Conservation (phyloP, 2,329 filamentous ascomycete genomes). For the Gyromitra esculenta region DNA sequence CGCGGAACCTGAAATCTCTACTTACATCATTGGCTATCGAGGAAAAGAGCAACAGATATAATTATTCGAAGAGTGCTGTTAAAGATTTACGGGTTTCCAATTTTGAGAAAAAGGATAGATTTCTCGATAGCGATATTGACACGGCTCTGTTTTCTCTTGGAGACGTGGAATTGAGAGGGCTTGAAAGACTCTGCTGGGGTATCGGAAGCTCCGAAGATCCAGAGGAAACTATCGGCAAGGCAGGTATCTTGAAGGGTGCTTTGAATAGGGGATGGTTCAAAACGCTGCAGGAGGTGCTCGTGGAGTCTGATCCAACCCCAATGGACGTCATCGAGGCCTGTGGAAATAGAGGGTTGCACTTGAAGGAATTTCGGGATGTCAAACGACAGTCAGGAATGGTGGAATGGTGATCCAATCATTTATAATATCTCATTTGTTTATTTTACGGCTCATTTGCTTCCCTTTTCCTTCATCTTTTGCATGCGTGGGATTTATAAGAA, state of each 20-base stretch:
- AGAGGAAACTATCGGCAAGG: constrained; percentile 42
- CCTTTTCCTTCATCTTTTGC: background rate
- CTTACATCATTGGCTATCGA: constrained; percentile 38
- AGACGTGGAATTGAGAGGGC: constrained; percentile 37
- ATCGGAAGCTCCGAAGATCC: constrained; percentile 35
- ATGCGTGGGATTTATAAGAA: constrained; percentile 3
- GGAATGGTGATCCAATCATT: constrained; percentile 44
- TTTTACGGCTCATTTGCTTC: constrained; percentile 18
- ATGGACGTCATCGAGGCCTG: constrained; percentile 39
- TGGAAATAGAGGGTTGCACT: constrained; percentile 15
- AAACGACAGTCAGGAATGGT: constrained; percentile 49
- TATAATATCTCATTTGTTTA: constrained; percentile 29
- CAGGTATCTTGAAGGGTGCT: constrained; percentile 40
- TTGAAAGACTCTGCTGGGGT: constrained; percentile 49
- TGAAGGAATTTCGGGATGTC: constrained; percentile 38
- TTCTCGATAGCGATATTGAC: constrained; percentile 35
- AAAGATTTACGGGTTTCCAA: constrained; percentile 43
- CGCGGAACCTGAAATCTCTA: constrained; percentile 34
- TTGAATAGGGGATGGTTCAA: constrained; percentile 47
- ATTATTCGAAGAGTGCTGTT: constrained; percentile 39
- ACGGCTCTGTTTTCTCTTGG: constrained; percentile 31
- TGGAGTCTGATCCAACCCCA: constrained; percentile 42
- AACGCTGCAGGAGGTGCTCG: constrained; percentile 34
- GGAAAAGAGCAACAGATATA: constrained; percentile 14
- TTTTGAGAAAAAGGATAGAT: constrained; percentile 46